Evolutionary conservation across 352 stramenopile genomes (phyloP).

Genomic region (Aphanomyces stellatus): DNA sequence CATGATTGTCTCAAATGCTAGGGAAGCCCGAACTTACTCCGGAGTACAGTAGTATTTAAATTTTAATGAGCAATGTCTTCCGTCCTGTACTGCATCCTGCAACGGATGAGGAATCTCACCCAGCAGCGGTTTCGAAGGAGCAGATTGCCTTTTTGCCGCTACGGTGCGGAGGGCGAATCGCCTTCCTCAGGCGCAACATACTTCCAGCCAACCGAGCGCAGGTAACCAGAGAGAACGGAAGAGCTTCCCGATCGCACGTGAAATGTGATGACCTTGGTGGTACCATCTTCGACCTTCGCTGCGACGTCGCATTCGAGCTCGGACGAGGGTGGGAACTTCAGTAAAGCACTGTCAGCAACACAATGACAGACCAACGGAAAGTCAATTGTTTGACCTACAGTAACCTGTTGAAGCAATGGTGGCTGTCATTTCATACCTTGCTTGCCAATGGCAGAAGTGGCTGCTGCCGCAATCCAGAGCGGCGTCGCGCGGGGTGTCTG

Average conservation of each 20-base stretch:
- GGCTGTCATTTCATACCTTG: not conserved
- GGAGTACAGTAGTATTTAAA: no score
- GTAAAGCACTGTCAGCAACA: not conserved
- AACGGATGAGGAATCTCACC: no score
- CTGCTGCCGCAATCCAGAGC: conserved; percentile 9
- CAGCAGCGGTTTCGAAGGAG: no score
- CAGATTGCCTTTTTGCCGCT: no score
- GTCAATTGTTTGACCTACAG: not conserved
- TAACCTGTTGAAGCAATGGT: not conserved
- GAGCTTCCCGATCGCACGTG: not conserved
- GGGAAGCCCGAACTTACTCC: no score
- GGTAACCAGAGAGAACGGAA: conserved; percentile 5
- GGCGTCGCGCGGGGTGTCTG: not conserved
- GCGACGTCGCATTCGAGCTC: not conserved
- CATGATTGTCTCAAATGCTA: no score
- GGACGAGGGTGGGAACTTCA: not conserved
- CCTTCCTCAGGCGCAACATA: not conserved
- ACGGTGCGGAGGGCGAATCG: no score
- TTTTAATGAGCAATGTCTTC: no score
- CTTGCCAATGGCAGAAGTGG: conserved; percentile 1
- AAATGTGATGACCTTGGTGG: not conserved
- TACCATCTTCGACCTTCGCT: conserved; percentile 4
- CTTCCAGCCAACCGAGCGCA: conserved; percentile 19
- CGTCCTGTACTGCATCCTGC: no score
- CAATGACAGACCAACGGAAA: conserved; percentile 12